phyloP scores from a whole-genome alignment of 2,329 filamentous ascomycete species.

The Cladophialophora exuberans region DNA sequence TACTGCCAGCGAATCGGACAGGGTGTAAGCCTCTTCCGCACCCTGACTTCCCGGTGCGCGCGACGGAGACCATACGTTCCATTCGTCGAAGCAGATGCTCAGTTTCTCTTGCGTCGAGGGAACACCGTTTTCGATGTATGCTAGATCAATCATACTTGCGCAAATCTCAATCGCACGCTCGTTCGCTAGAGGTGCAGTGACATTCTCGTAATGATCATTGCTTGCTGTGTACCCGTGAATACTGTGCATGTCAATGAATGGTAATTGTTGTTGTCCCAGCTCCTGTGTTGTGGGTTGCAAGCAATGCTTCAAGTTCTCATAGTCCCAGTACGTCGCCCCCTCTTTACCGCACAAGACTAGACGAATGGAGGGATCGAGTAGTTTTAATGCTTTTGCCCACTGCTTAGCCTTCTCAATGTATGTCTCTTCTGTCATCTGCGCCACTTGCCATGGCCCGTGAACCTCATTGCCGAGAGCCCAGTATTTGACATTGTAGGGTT shows the following conservation, averaged over 20 bases:
- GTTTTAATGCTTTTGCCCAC: conserved; percentile 42
- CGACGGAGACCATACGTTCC: conserved; percentile 80
- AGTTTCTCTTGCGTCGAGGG: conserved; percentile 63
- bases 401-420: conserved; percentile 58
- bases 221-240: conserved; percentile 77
- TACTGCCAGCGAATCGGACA: conserved; percentile 76
- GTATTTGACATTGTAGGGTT: conserved; percentile 82
- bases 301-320: conserved; percentile 72
- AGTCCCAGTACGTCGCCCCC: conserved; percentile 72
- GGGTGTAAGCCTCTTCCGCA: conserved; percentile 73
- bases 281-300: conserved; percentile 53
- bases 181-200: conserved; percentile 67
- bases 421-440: conserved; percentile 61
- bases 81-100: conserved; percentile 81
- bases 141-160: conserved; percentile 70
- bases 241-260: conserved; percentile 76
- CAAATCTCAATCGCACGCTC: conserved; percentile 75
- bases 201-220: conserved; percentile 55
- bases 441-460: conserved; percentile 63
- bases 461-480: conserved; percentile 81
- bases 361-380: conserved; percentile 64
- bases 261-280: conserved; percentile 38
- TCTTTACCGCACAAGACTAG: conserved; percentile 77
- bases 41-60: conserved; percentile 72
- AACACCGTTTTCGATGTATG: conserved; percentile 64